Base-by-base conservation (phyloP, 768 basidiomycete species). In the Harrya chromipes region DNA sequence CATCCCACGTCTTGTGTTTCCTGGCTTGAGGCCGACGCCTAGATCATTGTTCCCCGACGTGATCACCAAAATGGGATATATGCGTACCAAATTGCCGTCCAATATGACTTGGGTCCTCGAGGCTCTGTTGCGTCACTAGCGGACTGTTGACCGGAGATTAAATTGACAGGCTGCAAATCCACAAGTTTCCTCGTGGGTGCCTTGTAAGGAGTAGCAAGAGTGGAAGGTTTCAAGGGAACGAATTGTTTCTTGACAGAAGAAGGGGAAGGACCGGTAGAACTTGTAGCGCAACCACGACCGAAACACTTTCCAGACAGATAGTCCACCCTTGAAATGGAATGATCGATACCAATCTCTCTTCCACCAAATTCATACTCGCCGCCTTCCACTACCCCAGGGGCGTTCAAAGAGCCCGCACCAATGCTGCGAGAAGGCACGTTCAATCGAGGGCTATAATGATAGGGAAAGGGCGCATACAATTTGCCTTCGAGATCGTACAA, bases 1-100 rank as follows among this genome's bases (percentile, higher is more conserved):
- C 90, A 49, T 93, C 90, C 91, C 93, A 94, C 0, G 84, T 87
- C 62, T 88, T 87, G 57, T 90, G 80, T 67, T 93, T 93, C 72
- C 77, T 88, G 5, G 68, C 70, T 59, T 84, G 80, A 12, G 74
- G 79, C 58, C 84, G 87, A 33, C 90, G 78, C 89, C 90, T 90
- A 48, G 6, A 21, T 34, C 41, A 39, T 13, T 19, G 37, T 56
- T 46, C 42, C 14, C 33, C 43, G 36, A 38, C 27, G 24, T 50
- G 47, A 37, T 14, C 33, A 41, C 35, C 11, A 34, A 50, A 38
- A 20, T 36, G 24, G 36, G 29, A 4, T 46, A 48, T 40, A 58
- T 53, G 48, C 71, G 54, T 47, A 85, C 87, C 87, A 87, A 60
- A 85, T 85, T 14, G 77, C 87, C 10, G 79, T 78, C 86, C 87